Percentiles rank a stretch among this genome's conserved stretches.
phyloP scores from a whole-genome alignment of 805 yeast species.

The Candida arabinofermentans region DNA sequence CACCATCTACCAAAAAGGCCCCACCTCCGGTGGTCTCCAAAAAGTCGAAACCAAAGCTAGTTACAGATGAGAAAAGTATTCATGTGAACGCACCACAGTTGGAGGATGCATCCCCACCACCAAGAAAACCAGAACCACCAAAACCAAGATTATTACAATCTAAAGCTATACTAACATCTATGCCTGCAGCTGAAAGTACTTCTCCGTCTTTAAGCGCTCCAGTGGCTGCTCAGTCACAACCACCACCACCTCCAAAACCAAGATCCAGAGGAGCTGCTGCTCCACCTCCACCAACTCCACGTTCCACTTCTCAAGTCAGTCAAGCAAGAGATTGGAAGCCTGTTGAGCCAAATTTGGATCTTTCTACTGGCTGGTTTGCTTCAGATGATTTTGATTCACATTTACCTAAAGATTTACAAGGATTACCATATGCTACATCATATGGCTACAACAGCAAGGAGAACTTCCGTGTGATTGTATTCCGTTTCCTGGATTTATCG shows the following conservation, averaged over 20 bases:
- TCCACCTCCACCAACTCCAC: constrained; percentile 22
- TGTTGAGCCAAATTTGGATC: constrained; percentile 40
- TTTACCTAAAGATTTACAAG: constrained; percentile 38
- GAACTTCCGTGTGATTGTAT: constrained; percentile 31
- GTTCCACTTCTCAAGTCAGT: constrained; percentile 2
- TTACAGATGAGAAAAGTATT: not conserved
- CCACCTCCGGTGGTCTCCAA: constrained; percentile 4
- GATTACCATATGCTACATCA: constrained; percentile 32
- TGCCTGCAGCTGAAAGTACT: no score
- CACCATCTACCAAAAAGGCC: not conserved
- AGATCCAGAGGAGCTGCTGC: constrained; percentile 18
- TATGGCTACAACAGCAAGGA: constrained; percentile 27
- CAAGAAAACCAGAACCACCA: constrained; percentile 9
- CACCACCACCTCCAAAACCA: constrained; percentile 35
- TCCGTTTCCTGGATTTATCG: constrained; percentile 41
- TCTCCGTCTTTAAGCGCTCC: constrained; percentile 1
- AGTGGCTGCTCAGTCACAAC: constrained; percentile 11
- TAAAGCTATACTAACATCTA: no score
- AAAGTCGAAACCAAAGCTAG: constrained; percentile 5
- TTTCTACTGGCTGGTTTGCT: constrained; percentile 45
- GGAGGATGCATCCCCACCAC: not conserved
- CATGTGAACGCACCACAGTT: not conserved
- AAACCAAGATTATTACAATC: constrained; percentile 8
- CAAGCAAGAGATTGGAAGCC: constrained; percentile 28
- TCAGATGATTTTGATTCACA: constrained; percentile 20